Evolutionary conservation across 306 rosid species (phyloP).

Genomic region (Luffa acutangula): DNA sequence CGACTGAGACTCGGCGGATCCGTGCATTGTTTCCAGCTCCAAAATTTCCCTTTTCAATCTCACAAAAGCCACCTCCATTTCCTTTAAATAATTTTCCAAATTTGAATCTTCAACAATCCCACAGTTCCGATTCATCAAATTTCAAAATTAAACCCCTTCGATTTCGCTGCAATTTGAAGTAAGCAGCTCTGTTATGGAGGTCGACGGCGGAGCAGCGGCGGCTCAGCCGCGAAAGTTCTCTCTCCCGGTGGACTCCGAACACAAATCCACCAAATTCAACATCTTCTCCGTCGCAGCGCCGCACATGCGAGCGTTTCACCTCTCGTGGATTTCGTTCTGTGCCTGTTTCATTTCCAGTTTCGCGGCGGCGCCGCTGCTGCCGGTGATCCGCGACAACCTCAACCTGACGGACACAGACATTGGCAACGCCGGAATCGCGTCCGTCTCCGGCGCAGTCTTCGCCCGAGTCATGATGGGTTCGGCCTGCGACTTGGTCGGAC

Average conservation of each 20-base stretch:
- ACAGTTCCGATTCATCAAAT: neutral
- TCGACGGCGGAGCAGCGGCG: conserved; percentile 11
- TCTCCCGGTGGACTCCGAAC: conserved; percentile 69
- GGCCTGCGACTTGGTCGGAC: conserved; percentile 75
- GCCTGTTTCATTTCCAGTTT: conserved; percentile 70
- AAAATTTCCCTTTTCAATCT: conserved; percentile 1
- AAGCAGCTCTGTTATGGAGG: conserved; percentile 20
- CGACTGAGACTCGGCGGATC: conserved; percentile 11
- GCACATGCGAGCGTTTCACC: conserved; percentile 86
- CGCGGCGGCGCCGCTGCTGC: conserved; percentile 72
- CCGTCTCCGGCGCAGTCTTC: conserved; percentile 75
- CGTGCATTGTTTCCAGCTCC: neutral
- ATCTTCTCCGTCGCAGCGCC: conserved; percentile 54
- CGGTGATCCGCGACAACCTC: conserved; percentile 76
- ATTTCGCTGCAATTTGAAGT: neutral
- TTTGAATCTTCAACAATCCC: conserved; percentile 9
- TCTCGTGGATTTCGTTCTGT: conserved; percentile 78
- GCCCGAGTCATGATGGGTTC: conserved; percentile 79
- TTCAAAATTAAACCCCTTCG: neutral
- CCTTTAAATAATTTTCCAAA: conserved; percentile 10
- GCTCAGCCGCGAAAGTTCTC: conserved; percentile 25
- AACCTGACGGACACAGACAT: conserved; percentile 76
- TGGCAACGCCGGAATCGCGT: conserved; percentile 90
- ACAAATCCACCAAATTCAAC: conserved; percentile 65
- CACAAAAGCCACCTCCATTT: conserved; percentile 8